Evolutionary conservation across 2,329 filamentous ascomycete genomes (phyloP).

Genomic region (Cordyceps cateniannulata): DNA sequence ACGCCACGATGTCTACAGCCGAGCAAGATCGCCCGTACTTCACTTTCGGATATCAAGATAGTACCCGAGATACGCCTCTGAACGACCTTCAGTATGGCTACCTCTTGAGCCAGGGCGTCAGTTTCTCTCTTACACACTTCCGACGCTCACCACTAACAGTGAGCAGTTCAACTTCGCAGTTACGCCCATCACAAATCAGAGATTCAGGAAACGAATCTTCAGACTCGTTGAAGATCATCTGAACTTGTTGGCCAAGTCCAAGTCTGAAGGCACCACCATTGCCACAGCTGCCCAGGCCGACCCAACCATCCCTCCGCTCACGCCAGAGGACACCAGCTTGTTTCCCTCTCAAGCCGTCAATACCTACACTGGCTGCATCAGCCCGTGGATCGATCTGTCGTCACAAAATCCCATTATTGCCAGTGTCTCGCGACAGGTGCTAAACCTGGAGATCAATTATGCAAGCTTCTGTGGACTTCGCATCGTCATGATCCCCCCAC

Average conservation of each 20-base stretch:
- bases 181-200: conserved; percentile 66
- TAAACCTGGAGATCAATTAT: conserved; percentile 88
- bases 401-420: conserved; percentile 77
- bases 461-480: conserved; percentile 90
- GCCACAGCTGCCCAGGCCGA: conserved; percentile 43
- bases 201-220: conserved; percentile 65
- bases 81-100: conserved; percentile 59
- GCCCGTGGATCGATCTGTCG: conserved; percentile 86
- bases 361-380: conserved; percentile 72
- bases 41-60: conserved; percentile 72
- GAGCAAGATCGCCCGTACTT: conserved; percentile 39
- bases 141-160: conserved; percentile 15
- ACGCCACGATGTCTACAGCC: background rate
- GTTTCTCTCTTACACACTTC: conserved; percentile 24
- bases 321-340: conserved; percentile 70
- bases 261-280: conserved; percentile 31
- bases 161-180: conserved; percentile 73
- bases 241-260: conserved; percentile 35
- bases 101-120: conserved; percentile 62
- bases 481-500: conserved; percentile 76
- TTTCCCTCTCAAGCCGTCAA: conserved; percentile 62
- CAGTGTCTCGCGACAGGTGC: conserved; percentile 79
- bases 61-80: conserved; percentile 52
- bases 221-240: conserved; percentile 53
- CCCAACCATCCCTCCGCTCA: conserved; percentile 61